Evolutionary conservation across 2,329 filamentous ascomycete genomes (phyloP).

Genomic region (Colletotrichum tropicale): DNA sequence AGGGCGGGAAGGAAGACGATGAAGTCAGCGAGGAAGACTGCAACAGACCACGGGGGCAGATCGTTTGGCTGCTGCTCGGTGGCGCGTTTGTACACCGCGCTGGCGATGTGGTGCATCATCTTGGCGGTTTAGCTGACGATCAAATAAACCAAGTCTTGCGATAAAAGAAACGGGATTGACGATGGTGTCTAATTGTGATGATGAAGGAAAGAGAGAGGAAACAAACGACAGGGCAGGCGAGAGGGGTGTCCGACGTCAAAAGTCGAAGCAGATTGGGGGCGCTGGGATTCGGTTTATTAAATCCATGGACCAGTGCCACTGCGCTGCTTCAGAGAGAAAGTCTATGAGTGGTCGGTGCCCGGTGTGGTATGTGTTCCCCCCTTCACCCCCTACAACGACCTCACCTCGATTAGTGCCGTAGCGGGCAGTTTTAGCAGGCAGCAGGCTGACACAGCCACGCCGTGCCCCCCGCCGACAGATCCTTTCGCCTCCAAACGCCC

Average conservation of each 20-base stretch:
- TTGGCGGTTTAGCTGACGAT: background rate
- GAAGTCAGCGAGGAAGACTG: constrained; percentile 42
- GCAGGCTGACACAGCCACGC: constrained; percentile 19
- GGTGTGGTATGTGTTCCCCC: background rate
- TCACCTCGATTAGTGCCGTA: background rate
- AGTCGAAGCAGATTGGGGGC: background rate
- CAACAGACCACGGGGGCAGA: constrained; percentile 43
- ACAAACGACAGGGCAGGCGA: background rate
- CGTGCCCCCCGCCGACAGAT: background rate
- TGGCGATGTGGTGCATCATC: constrained; percentile 5
- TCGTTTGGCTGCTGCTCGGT: constrained; percentile 29
- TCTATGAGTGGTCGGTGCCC: background rate
- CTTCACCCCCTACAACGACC: background rate
- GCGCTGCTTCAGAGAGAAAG: background rate
- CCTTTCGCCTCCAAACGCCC: background rate
- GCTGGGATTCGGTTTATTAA: background rate
- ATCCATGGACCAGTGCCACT: background rate
- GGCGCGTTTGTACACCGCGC: constrained; percentile 36
- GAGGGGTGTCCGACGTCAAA: background rate
- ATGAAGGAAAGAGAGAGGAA: background rate
- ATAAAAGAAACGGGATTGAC: background rate
- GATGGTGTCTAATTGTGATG: background rate
- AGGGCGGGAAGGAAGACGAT: constrained; percentile 50
- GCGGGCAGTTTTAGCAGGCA: background rate
- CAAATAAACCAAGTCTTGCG: background rate